These are phyloP conservation scores for Neofusicoccum kwambonambiense DNA, from an alignment of 2,329 filamentous ascomycete genomes.

Conservation along the genomic window DNA sequence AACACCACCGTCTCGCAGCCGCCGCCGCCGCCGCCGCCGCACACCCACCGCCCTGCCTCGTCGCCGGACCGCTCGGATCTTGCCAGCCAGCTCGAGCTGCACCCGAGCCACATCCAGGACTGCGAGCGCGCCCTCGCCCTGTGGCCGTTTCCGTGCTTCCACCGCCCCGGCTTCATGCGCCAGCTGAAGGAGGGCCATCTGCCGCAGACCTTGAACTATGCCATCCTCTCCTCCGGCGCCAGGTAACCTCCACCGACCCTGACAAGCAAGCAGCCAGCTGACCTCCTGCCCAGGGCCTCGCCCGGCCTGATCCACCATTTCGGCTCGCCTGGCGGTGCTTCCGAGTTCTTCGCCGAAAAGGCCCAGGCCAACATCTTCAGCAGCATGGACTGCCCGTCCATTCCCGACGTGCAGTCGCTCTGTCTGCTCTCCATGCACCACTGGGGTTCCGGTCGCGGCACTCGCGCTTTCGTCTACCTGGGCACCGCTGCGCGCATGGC, in stretches of 20 bases:
- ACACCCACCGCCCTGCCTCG: not conserved
- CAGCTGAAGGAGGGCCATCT: conserved; percentile 9
- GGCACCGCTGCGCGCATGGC: conserved; percentile 13
- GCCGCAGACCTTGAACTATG: conserved; percentile 9
- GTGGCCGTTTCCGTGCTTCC: conserved; percentile 16
- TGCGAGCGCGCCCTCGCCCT: conserved; percentile 9
- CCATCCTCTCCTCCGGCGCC: conserved; percentile 4
- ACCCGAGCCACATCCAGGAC: conserved; percentile 10
- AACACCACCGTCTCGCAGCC: not conserved
- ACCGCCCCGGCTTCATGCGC: conserved; percentile 12
- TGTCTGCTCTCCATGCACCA: conserved; percentile 10
- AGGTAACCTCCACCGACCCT: not conserved
- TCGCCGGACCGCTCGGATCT: not conserved
- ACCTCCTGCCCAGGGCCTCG: not conserved
- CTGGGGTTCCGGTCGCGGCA: conserved; percentile 13
- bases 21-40: not conserved
- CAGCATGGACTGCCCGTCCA: conserved; percentile 11
- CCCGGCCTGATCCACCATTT: conserved; percentile 12
- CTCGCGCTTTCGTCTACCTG: conserved; percentile 4
- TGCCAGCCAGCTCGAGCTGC: conserved; percentile 6
- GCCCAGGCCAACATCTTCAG: conserved; percentile 3
- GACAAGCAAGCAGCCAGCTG: not conserved
- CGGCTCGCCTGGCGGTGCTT: conserved; percentile 5
- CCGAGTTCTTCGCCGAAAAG: conserved; percentile 13
- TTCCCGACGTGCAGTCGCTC: conserved; percentile 12